Percentiles rank a stretch among this genome's conserved stretches.
phyloP scores from a whole-genome alignment of 1,139 yeast species.

The Taphrina flavorubra region DNA sequence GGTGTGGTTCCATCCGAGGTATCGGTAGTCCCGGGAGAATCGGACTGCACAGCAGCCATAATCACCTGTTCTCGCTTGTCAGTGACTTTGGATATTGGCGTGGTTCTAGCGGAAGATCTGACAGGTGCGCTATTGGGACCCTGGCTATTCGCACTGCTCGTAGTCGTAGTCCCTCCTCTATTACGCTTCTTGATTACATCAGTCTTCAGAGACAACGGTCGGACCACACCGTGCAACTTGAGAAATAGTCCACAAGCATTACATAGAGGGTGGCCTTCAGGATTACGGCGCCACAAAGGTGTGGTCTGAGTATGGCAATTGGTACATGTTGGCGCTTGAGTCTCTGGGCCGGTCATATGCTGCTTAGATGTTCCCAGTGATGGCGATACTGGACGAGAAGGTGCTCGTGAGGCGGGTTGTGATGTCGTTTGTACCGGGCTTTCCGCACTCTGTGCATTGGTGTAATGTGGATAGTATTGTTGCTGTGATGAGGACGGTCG shows the following conservation, averaged over 20 bases:
- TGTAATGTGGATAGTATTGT: slow-evolving; percentile 11
- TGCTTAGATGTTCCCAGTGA: slow-evolving; percentile 35
- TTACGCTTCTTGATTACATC: slow-evolving; percentile 87
- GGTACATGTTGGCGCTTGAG: slow-evolving; percentile 60
- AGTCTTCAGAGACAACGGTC: slow-evolving; percentile 87
- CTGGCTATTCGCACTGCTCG: background rate
- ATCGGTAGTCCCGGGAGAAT: slow-evolving; percentile 27
- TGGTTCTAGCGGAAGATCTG: slow-evolving; percentile 10
- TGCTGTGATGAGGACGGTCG: slow-evolving; percentile 9
- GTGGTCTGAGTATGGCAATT: slow-evolving; percentile 93
- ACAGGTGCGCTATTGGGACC: slow-evolving; percentile 1
- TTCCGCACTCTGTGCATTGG: slow-evolving; percentile 7
- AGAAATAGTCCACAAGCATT: slow-evolving; percentile 93
- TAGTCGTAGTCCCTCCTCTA: slow-evolving; percentile 47
- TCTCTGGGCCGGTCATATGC: slow-evolving; percentile 40
- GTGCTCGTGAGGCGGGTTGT: slow-evolving; percentile 30
- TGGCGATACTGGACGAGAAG: slow-evolving; percentile 35
- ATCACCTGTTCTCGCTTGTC: slow-evolving; percentile 11
- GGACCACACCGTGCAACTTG: slow-evolving; percentile 89
- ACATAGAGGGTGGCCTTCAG: slow-evolving; percentile 89
- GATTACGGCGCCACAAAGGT: slow-evolving; percentile 93
- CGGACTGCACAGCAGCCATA: background rate
- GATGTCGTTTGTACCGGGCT: slow-evolving; percentile 22
- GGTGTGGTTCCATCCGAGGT: slow-evolving; percentile 31
- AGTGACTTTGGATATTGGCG: background rate